phyloP scores from a whole-genome alignment of 257 asterid species.

The Nemophila menziesii region DNA sequence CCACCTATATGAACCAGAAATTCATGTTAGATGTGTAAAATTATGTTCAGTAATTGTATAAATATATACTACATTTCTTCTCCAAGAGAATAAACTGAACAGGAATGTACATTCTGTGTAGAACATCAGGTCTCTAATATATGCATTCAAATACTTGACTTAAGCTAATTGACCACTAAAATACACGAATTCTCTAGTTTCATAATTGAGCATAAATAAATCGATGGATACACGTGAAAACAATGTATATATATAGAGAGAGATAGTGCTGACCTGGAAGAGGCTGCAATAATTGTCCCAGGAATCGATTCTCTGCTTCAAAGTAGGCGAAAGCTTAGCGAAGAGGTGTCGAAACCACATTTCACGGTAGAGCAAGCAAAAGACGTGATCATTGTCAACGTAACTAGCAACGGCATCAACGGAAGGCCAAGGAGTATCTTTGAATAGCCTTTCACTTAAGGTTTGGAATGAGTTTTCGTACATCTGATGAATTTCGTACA shows the following conservation, averaged over 20 bases:
- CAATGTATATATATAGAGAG: neutral
- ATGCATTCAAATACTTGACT: too few species aligned
- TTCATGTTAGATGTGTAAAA: neutral
- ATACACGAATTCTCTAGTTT: too few species aligned
- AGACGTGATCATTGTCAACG: conserved; percentile 88
- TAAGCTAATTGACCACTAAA: too few species aligned
- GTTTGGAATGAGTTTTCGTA: conserved; percentile 80
- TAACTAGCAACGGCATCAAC: conserved; percentile 75
- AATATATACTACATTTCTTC: too few species aligned
- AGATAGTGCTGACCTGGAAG: conserved; percentile 42
- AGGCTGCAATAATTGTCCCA: conserved; percentile 93
- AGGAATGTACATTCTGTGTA: neutral
- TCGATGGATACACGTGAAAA: too few species aligned
- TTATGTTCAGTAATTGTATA: neutral
- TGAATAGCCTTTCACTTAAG: conserved; percentile 81
- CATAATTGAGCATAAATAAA: too few species aligned
- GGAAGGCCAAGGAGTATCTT: conserved; percentile 89
- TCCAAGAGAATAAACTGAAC: too few species aligned
- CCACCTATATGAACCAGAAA: conserved; percentile 39
- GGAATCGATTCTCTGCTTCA: conserved; percentile 70
- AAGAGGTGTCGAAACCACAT: conserved; percentile 95
- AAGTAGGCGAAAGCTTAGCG: conserved; percentile 77
- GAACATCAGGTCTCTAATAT: neutral
- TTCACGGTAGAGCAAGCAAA: conserved; percentile 90
- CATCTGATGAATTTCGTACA: conserved; percentile 95